phyloP scores from a whole-genome alignment of 2,329 filamentous ascomycete genomes.

The Penicillium frequentans region DNA sequence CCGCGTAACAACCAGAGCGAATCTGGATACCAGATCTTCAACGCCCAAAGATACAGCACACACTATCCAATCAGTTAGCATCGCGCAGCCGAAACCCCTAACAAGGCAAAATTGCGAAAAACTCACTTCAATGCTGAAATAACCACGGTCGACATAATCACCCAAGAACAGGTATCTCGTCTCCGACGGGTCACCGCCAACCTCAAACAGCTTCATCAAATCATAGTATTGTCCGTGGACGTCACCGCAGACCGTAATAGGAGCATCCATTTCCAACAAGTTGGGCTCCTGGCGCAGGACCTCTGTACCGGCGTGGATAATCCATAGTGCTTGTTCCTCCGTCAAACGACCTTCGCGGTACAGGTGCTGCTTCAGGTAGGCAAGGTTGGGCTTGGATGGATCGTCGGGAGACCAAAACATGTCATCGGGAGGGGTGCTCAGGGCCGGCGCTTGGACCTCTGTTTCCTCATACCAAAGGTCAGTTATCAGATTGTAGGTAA shows the following conservation, averaged over 20 bases:
- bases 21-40: constrained; percentile 99
- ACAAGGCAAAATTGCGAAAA: neutral
- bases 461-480: constrained; percentile 19
- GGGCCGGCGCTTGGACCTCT: constrained; percentile 98
- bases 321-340: constrained; percentile 96
- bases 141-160: constrained; percentile 96
- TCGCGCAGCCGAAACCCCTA: neutral
- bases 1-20: constrained; percentile 95
- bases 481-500: constrained; percentile 9
- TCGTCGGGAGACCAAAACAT: constrained; percentile 90
- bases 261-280: constrained; percentile 97
- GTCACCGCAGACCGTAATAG: constrained; percentile 97
- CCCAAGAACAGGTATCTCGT: constrained; percentile 96
- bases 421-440: constrained; percentile 86
- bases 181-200: constrained; percentile 93
- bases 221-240: constrained; percentile 99
- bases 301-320: constrained; percentile 84
- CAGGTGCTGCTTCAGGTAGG: constrained; percentile 97
- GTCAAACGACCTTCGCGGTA: constrained; percentile 96
- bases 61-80: constrained; percentile 54
- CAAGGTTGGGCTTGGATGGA: constrained; percentile 83
- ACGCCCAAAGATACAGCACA: constrained; percentile 92
- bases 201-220: constrained; percentile 98
- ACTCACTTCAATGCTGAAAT: constrained; percentile 90
- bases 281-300: constrained; percentile 89